Conservation (phyloP, 306 rosid genomes). For the Cucurbita maxima region DNA sequence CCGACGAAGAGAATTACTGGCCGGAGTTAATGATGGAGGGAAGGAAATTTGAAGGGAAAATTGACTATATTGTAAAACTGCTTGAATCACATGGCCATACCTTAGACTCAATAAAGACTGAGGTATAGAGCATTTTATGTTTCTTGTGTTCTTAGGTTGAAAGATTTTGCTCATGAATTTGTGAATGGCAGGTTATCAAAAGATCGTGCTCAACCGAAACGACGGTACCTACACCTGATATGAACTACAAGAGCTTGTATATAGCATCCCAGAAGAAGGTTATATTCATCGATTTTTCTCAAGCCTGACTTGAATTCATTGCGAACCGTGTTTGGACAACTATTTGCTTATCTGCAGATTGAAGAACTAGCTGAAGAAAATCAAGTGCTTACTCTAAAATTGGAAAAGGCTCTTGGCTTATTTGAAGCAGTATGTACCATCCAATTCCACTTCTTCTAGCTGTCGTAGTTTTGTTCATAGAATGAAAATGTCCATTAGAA, state of each 20-base stretch:
- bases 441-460: background rate
- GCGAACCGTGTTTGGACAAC: background rate
- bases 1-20: background rate
- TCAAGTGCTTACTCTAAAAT: constrained; percentile 1
- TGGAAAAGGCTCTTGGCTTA: background rate
- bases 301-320: background rate
- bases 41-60: background rate
- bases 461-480: background rate
- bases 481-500: background rate
- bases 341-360: constrained; percentile 7
- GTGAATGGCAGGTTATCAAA: background rate
- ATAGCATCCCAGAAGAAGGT: constrained; percentile 12
- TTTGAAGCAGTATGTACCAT: constrained; percentile 8
- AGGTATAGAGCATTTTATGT: background rate
- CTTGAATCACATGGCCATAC: constrained; percentile 3
- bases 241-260: constrained; percentile 8
- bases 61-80: background rate
- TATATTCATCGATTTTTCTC: background rate
- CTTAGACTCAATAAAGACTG: background rate
- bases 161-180: background rate
- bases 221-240: background rate
- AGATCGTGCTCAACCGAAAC: background rate
- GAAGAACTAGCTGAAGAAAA: constrained; percentile 3
- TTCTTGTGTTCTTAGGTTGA: background rate
- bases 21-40: background rate